Evolutionary conservation across 202 grass and related monocot species (phyloP).

Genomic region (Eragrostis tef): DNA sequence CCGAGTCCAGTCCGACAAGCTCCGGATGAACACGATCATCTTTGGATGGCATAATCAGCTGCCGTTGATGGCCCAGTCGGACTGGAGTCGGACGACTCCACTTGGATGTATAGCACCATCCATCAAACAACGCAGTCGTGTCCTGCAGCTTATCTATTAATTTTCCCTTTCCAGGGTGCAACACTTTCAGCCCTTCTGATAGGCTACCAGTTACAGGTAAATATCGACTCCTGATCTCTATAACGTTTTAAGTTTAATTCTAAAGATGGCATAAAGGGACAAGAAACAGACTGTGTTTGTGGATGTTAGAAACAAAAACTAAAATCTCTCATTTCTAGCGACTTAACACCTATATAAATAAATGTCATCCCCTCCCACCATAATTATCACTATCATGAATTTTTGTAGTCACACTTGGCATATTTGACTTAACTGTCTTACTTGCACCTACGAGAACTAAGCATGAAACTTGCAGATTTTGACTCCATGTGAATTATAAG

Average conservation of each 20-base stretch:
- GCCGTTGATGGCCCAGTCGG: too few species aligned
- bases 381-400: not conserved
- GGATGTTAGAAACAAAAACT: not conserved
- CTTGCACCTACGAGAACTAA: slow-evolving; percentile 3
- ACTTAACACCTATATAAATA: not conserved
- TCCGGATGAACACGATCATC: too few species aligned
- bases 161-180: slow-evolving; percentile 61
- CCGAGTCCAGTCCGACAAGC: too few species aligned
- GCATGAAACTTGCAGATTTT: not conserved
- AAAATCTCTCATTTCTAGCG: not conserved
- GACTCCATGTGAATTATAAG: slow-evolving; percentile 13
- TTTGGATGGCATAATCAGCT: too few species aligned
- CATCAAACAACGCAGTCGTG: not conserved
- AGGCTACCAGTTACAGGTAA: slow-evolving; percentile 78
- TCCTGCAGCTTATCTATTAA: slow-evolving; percentile 18
- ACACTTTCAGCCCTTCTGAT: slow-evolving; percentile 74
- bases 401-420: not conserved
- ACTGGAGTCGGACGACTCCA: too few species aligned
- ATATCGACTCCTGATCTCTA: not conserved
- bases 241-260: not conserved
- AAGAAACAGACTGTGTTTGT: not conserved
- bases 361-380: not conserved
- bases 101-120: too few species aligned
- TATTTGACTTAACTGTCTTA: not conserved
- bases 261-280: not conserved